Base-by-base conservation (phyloP, 768 basidiomycete species). In the Lactarius sanguifluus region DNA sequence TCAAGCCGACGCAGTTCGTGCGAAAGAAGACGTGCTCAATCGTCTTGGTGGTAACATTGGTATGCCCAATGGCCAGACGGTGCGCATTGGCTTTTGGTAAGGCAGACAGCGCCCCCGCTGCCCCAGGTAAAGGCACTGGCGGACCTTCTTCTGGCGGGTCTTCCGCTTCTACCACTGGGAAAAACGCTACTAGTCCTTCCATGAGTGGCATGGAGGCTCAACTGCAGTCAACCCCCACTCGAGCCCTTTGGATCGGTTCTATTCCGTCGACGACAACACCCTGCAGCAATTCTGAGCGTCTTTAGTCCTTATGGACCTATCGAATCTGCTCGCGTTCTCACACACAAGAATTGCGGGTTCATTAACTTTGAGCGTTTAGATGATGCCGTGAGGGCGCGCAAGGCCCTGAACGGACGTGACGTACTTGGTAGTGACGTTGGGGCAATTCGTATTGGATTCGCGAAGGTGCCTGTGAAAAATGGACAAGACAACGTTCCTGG, bases 1-100 rank as follows among this genome's bases (percentile, higher is more conserved):
- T 70, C 91, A 92, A 75, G 83, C 87, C 1, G 96, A 98, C 76
- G 96, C 96, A n/a, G 89, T 98, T 70, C 88, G 94, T 65, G 97
- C 97, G 15, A 96, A 97, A 75, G 97, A 99, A 32, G 97, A 99
- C 77, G 96, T 99, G 47, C 82, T 97, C 62, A 98, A 96, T 76
- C 88, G 96, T 28, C 85, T 98, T 30, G 94, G 94, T 57, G 96
- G 96, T 8, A 91, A 93, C 71, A 94, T 97, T 67, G 91, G 92
- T 61, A 91, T 96, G 86, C 90, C 92, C 5, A 96, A 96, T 70
- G 94, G 95, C 16, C 94, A 95, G 76, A 94, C 93, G 1, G 96
- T 99, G 61, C 89, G 97, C 56, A 96, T 99, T 73, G 97, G 97
- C 2, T 99, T 99, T 97, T 75, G 97, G 96, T 30, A 99, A 98